Evolutionary conservation across 495 filamentous ascomycete genomes (phyloP).

Genomic region (Aspergillus affinis): DNA sequence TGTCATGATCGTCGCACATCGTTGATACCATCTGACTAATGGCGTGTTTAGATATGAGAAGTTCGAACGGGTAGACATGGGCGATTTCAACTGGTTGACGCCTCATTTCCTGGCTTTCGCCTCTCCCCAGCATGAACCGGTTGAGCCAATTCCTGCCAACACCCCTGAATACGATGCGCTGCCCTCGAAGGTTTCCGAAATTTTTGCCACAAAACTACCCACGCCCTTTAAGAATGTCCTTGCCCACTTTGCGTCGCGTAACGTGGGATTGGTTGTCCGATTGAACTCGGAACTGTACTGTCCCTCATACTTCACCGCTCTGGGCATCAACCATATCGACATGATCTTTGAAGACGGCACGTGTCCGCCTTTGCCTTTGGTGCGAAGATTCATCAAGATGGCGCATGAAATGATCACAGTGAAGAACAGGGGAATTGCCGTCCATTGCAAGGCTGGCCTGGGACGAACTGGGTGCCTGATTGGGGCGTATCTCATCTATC

Average conservation of each 20-base stretch:
- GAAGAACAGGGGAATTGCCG: slow-evolving; percentile 84
- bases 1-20: slow-evolving; percentile 22
- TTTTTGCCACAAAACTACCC: slow-evolving; percentile 64
- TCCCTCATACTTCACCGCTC: slow-evolving; percentile 88
- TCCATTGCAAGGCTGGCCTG: slow-evolving; percentile 97
- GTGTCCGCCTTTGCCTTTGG: slow-evolving; percentile 81
- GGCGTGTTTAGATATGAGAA: slow-evolving; percentile 68
- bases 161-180: slow-evolving; percentile 71
- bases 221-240: slow-evolving; percentile 93
- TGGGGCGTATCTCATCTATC: slow-evolving; percentile 95
- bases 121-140: slow-evolving; percentile 81
- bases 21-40: slow-evolving; percentile 20
- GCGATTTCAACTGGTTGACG: slow-evolving; percentile 99
- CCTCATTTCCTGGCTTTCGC: slow-evolving; percentile 95
- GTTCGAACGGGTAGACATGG: slow-evolving; percentile 94
- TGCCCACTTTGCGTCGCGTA: slow-evolving; percentile 77
- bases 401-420: slow-evolving; percentile 91
- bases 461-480: slow-evolving; percentile 97
- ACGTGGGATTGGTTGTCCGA: slow-evolving; percentile 90
- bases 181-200: slow-evolving; percentile 64
- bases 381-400: slow-evolving; percentile 89
- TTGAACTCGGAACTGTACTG: slow-evolving; percentile 96
- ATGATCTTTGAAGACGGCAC: slow-evolving; percentile 99
- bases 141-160: slow-evolving; percentile 63
- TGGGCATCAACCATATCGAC: slow-evolving; percentile 93